These are phyloP conservation scores for Centaurea solstitialis DNA, from an alignment of 129 eudicot species.

Conservation along the genomic window DNA sequence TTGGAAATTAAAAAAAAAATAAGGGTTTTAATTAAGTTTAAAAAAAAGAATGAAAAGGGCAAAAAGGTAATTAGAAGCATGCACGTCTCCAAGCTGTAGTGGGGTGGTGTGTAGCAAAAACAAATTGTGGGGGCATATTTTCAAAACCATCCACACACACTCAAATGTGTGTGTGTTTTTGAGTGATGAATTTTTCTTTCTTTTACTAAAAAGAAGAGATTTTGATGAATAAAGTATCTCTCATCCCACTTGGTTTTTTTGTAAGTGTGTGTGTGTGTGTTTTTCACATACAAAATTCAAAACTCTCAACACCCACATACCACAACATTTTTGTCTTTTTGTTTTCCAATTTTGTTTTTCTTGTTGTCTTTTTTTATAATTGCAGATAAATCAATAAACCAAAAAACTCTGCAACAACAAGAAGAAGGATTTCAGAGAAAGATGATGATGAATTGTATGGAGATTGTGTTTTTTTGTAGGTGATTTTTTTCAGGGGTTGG, in stretches of 20 bases:
- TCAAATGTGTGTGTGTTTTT: slow-evolving; percentile 20
- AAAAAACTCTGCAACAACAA: background rate
- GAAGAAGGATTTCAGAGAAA: slow-evolving; percentile 1
- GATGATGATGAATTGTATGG: slow-evolving; percentile 3
- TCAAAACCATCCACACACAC: slow-evolving; percentile 30
- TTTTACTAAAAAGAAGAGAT: slow-evolving; percentile 34
- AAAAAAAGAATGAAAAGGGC: slow-evolving; percentile 13
- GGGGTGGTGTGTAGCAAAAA: slow-evolving; percentile 41
- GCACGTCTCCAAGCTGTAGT: slow-evolving; percentile 47
- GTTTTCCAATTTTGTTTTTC: slow-evolving; percentile 30
- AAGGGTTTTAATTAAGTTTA: background rate
- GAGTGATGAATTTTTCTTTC: slow-evolving; percentile 20
- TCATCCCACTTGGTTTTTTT: slow-evolving; percentile 31
- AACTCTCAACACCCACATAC: slow-evolving; percentile 3
- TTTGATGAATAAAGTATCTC: slow-evolving; percentile 29
- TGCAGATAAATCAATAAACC: slow-evolving; percentile 19
- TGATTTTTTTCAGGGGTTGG: background rate
- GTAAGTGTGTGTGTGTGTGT: slow-evolving; percentile 34
- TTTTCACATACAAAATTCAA: slow-evolving; percentile 33
- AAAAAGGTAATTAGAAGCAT: slow-evolving; percentile 27
- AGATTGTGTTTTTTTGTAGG: slow-evolving; percentile 25
- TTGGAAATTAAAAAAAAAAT: slow-evolving; percentile 5
- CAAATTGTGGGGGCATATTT: slow-evolving; percentile 42
- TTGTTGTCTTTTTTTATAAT: background rate
- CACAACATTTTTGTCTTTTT: slow-evolving; percentile 25